Conservation (phyloP, 768 basidiomycete genomes). For the Amyloporia xantha region DNA sequence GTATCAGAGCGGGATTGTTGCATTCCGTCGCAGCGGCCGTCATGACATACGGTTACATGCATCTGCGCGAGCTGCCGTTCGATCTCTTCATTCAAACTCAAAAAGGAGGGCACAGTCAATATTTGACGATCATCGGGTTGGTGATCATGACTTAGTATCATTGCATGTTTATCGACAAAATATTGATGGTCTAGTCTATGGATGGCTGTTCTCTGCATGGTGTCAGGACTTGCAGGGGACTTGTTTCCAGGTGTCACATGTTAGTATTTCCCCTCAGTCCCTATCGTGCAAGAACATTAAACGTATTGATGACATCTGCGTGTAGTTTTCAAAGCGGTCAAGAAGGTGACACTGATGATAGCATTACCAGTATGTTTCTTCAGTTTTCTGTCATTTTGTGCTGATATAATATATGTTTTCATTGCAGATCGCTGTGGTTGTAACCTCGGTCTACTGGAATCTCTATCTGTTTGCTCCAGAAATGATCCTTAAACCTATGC, state of each 20-base stretch:
- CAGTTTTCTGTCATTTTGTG: background rate
- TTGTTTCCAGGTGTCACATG: conserved; percentile 30
- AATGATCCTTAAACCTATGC: conserved; percentile 39
- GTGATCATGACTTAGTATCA: no score
- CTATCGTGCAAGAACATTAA: background rate
- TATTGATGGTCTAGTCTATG: conserved; percentile 24
- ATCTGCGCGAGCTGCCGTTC: conserved; percentile 14
- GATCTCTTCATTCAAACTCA: conserved; percentile 32
- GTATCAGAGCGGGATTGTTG: conserved; percentile 18
- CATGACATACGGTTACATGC: conserved; percentile 33
- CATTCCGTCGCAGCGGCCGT: conserved; percentile 26
- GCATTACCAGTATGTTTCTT: conserved; percentile 51
- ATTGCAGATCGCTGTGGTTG: conserved; percentile 36
- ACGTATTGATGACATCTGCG: background rate
- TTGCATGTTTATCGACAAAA: background rate
- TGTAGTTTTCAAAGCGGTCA: conserved; percentile 37
- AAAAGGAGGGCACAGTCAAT: conserved; percentile 64
- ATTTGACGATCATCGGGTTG: conserved; percentile 74
- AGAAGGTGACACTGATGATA: conserved; percentile 54
- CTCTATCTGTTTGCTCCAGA: conserved; percentile 48
- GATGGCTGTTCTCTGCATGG: conserved; percentile 35
- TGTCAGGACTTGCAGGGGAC: conserved; percentile 34
- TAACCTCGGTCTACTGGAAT: conserved; percentile 64
- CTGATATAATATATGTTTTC: background rate
- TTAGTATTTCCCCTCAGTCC: conserved; percentile 23